These are phyloP conservation scores for Alternaria atra DNA, from an alignment of 2,329 filamentous ascomycete genomes.

Conservation along the genomic window DNA sequence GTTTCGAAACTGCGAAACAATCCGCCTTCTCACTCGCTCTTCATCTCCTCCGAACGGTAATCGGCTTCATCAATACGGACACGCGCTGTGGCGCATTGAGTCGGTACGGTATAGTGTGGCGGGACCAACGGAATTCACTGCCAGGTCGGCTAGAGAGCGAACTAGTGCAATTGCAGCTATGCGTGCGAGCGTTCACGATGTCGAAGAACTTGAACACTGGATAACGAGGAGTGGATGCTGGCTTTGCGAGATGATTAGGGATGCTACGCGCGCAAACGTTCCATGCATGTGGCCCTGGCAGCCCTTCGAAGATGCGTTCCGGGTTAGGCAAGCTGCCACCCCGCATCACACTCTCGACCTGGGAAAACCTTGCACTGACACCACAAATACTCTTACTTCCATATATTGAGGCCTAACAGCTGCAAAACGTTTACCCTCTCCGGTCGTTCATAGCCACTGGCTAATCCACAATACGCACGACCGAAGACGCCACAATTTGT, in stretches of 20 bases:
- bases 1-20: slow-evolving; percentile 27
- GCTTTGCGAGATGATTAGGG: neutral
- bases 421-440: neutral
- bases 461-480: neutral
- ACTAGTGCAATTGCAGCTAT: neutral
- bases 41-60: slow-evolving; percentile 1
- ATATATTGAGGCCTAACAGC: neutral
- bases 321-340: neutral
- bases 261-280: neutral
- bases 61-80: neutral
- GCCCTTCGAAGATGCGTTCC: neutral
- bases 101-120: neutral
- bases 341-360: neutral
- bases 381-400: neutral
- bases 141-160: neutral
- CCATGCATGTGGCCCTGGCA: neutral
- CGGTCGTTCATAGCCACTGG: neutral
- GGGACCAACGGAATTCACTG: neutral
- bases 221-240: neutral
- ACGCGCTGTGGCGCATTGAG: neutral
- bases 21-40: neutral
- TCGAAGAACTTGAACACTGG: neutral
- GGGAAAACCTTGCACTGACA: neutral
- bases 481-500: neutral
- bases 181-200: neutral